These are phyloP conservation scores for Syzygium malaccense DNA, from an alignment of 441 rosid species.

Conservation along the genomic window DNA sequence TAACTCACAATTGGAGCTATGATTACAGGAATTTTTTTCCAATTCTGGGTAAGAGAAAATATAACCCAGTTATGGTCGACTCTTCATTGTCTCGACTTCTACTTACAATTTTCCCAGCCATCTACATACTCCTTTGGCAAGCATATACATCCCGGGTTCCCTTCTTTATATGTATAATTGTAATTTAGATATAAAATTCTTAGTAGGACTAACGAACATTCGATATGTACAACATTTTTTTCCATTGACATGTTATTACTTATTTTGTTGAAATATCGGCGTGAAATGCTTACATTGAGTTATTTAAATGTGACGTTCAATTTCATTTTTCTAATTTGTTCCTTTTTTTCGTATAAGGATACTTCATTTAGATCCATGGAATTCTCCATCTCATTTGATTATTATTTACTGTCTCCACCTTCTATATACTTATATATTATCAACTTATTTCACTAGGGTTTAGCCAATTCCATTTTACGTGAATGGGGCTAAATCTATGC, in stretches of 20 bases:
- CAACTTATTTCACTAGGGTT: neutral
- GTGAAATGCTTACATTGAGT: neutral
- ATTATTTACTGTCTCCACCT: neutral
- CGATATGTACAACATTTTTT: neutral
- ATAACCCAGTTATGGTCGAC: neutral
- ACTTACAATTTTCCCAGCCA: neutral
- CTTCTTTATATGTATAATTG: neutral
- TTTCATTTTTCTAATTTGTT: neutral
- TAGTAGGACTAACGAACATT: neutral
- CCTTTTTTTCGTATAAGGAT: neutral
- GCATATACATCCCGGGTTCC: neutral
- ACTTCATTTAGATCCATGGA: neutral
- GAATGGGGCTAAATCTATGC: neutral
- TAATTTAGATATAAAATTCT: neutral
- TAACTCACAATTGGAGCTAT: neutral
- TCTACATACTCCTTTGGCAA: neutral
- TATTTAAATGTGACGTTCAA: neutral
- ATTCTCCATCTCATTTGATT: neutral
- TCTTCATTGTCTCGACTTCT: neutral
- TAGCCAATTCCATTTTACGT: neutral
- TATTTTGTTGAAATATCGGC: neutral
- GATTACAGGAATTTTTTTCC: neutral
- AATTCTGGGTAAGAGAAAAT: neutral
- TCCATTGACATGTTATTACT: neutral
- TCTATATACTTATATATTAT: neutral